Evolutionary conservation across 2,329 filamentous ascomycete genomes (phyloP).

Genomic region (Zasmidium citrigriseum): DNA sequence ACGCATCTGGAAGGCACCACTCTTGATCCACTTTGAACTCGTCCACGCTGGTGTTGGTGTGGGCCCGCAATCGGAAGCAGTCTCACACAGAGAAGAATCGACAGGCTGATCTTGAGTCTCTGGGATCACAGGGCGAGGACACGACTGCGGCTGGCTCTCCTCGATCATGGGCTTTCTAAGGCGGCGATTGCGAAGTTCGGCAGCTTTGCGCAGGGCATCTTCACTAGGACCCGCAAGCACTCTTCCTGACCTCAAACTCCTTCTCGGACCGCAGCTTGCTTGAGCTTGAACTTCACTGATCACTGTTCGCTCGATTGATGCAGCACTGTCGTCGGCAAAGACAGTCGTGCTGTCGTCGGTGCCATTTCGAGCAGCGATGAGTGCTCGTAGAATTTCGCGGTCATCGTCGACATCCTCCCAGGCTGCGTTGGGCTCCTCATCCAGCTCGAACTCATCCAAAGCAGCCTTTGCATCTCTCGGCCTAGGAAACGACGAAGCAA

Average conservation of each 20-base stretch:
- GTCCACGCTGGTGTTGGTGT: slow-evolving; percentile 28
- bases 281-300: slow-evolving; percentile 15
- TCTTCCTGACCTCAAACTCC: slow-evolving; percentile 12
- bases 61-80: slow-evolving; percentile 19
- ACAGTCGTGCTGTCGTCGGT: background rate
- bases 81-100: slow-evolving; percentile 1
- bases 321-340: slow-evolving; percentile 4
- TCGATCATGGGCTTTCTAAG: background rate
- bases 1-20: slow-evolving; percentile 16
- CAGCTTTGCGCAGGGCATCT: slow-evolving; percentile 20
- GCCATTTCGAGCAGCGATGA: background rate
- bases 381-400: slow-evolving; percentile 1
- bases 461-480: slow-evolving; percentile 62
- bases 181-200: slow-evolving; percentile 17
- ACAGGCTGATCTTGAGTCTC: slow-evolving; percentile 14
- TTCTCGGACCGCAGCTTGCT: slow-evolving; percentile 20
- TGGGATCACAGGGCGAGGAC: slow-evolving; percentile 12
- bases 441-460: slow-evolving; percentile 10
- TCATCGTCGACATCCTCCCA: background rate
- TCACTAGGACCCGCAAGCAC: slow-evolving; percentile 20
- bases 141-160: slow-evolving; percentile 16
- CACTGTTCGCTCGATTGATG: background rate
- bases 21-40: slow-evolving; percentile 24
- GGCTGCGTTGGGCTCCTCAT: background rate
- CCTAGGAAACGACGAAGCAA: slow-evolving; percentile 12